These are phyloP conservation scores for Tylopilus sp. DNA, from an alignment of 1,284 basidiomycete genomes.

Conservation along the genomic window DNA sequence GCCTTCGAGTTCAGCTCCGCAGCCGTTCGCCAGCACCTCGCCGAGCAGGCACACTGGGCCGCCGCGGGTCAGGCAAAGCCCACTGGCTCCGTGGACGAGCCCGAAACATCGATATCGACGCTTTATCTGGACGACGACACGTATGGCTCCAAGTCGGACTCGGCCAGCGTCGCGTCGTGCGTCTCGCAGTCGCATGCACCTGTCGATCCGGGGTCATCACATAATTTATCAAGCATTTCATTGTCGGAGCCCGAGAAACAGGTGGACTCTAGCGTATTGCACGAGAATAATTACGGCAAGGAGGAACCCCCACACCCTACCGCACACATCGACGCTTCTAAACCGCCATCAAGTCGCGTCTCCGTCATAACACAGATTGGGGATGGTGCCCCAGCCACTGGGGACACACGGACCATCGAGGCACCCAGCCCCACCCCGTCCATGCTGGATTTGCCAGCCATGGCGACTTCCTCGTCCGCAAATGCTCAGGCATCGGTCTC, in stretches of 20 bases:
- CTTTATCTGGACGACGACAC: conserved; percentile 44
- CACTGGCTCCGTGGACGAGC: conserved; percentile 35
- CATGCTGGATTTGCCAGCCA: conserved; percentile 8
- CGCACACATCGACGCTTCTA: conserved; percentile 46
- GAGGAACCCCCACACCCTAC: conserved; percentile 36
- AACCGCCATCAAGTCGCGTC: conserved; percentile 28
- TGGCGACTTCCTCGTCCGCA: conserved; percentile 11
- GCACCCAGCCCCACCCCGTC: conserved; percentile 8
- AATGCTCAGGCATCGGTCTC: neutral
- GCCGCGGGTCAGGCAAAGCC: conserved; percentile 22
- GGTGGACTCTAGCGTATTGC: conserved; percentile 2
- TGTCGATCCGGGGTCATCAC: conserved; percentile 34
- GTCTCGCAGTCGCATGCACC: conserved; percentile 23
- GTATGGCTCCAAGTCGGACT: conserved; percentile 24
- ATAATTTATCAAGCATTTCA: conserved; percentile 44
- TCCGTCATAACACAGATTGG: conserved; percentile 11
- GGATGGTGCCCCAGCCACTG: neutral
- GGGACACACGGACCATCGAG: neutral
- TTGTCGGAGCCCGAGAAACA: conserved; percentile 29
- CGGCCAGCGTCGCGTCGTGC: conserved; percentile 19
- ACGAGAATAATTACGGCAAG: conserved; percentile 11
- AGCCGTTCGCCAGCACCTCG: conserved; percentile 55
- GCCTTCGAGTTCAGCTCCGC: conserved; percentile 52
- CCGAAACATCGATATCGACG: conserved; percentile 55
- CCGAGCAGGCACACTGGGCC: conserved; percentile 38